A percentile compares a stretch with the other conserved stretches of the same genome.
Conservation (phyloP, 305 asterid species). For the Solanum hybrid region DNA sequence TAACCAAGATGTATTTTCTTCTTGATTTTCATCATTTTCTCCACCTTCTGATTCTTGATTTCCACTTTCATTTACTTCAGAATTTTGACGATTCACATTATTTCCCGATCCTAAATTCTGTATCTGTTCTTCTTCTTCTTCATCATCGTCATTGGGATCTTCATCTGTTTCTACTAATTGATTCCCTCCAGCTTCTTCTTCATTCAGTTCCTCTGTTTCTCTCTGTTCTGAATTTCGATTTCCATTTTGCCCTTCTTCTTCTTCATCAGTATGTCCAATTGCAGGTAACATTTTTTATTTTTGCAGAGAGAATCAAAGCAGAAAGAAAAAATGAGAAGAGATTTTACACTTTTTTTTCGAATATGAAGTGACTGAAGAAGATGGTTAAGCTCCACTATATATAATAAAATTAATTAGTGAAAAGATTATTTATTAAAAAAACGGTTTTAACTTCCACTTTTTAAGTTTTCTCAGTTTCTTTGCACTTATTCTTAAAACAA, state of each 20-base stretch:
- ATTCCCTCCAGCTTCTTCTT: background rate
- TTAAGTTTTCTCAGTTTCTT: background rate
- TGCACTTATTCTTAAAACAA: too few relatives aligned
- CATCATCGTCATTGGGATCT: background rate
- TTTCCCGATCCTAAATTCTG: background rate
- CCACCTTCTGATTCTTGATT: background rate
- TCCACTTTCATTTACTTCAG: background rate
- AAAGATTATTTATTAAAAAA: too few relatives aligned
- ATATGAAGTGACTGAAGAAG: background rate
- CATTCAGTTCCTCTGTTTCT: background rate
- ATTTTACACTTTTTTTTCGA: too few relatives aligned
- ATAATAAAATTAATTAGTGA: background rate
- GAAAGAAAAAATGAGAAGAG: background rate
- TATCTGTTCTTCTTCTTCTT: background rate
- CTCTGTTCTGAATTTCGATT: background rate
- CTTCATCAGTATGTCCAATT: background rate
- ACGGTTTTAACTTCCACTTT: background rate
- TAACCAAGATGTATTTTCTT: background rate
- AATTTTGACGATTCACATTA: background rate
- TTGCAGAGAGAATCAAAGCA: background rate
- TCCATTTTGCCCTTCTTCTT: background rate
- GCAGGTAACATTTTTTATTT: background rate
- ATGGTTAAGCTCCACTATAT: background rate
- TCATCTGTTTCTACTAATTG: background rate
- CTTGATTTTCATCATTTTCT: background rate